Evolutionary conservation across 352 stramenopile species (phyloP).

Genomic region (Globisporangium apiculatum): DNA sequence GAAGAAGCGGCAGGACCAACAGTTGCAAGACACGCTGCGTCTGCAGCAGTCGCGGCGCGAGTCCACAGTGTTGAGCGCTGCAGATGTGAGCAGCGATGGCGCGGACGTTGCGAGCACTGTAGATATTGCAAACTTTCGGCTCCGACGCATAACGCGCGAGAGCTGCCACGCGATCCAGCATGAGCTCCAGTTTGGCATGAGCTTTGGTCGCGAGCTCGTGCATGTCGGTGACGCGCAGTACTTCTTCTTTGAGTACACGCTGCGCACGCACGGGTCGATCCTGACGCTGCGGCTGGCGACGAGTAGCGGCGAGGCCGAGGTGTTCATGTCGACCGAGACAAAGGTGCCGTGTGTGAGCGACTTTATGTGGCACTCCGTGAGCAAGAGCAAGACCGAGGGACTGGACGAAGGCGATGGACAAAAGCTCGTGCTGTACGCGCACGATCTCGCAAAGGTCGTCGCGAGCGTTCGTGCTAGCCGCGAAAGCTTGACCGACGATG

Average conservation of each 20-base stretch:
- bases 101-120: too few species aligned
- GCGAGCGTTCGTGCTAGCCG: neutral
- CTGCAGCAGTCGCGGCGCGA: constrained; percentile 23
- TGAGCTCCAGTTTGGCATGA: constrained; percentile 46
- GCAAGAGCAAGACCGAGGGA: constrained; percentile 4
- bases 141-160: constrained; percentile 45
- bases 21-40: constrained; percentile 35
- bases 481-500: neutral
- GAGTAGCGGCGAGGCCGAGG: constrained; percentile 35
- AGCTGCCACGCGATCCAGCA: constrained; percentile 38
- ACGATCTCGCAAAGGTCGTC: constrained; percentile 30
- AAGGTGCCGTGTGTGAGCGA: constrained; percentile 52
- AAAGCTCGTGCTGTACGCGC: constrained; percentile 52
- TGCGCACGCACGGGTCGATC: constrained; percentile 30
- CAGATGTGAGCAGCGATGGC: neutral
- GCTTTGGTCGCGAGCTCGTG: constrained; percentile 19
- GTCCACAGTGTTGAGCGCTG: constrained; percentile 1
- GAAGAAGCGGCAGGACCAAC: constrained; percentile 59
- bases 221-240: constrained; percentile 20
- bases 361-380: constrained; percentile 58
- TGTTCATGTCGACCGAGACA: constrained; percentile 69
- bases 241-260: constrained; percentile 53
- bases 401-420: constrained; percentile 20
- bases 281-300: constrained; percentile 54
- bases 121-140: constrained; percentile 27